Conservation (phyloP, 306 rosid genomes). For the Quercus agrifolia region DNA sequence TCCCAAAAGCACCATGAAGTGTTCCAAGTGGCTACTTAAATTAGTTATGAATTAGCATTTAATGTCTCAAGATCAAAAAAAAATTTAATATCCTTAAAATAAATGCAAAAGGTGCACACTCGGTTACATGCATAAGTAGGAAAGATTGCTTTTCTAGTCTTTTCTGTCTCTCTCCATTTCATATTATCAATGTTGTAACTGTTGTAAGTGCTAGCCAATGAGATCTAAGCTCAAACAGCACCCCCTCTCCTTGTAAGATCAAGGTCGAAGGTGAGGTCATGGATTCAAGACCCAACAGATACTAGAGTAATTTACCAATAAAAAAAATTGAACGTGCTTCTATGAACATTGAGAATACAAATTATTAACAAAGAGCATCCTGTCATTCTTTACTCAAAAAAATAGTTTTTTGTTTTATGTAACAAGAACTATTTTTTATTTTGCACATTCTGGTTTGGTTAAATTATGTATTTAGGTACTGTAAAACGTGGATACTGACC, state of each 20-base stretch:
- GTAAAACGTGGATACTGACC: conserved; percentile 25
- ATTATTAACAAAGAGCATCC: neutral
- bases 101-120: no score
- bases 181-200: neutral
- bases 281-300: neutral
- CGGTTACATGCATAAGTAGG: neutral
- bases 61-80: no score
- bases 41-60: no score
- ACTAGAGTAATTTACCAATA: neutral
- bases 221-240: no score
- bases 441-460: neutral
- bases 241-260: neutral
- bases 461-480: neutral
- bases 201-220: neutral
- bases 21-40: no score
- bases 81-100: no score
- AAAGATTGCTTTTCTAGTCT: neutral
- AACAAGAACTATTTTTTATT: neutral
- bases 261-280: neutral
- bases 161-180: neutral
- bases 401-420: neutral
- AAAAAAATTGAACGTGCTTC: neutral
- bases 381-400: neutral
- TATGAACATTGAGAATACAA: neutral
- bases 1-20: no score